Evolutionary conservation across 345 rosid genomes (phyloP).

Genomic region (Camelina sativa): DNA sequence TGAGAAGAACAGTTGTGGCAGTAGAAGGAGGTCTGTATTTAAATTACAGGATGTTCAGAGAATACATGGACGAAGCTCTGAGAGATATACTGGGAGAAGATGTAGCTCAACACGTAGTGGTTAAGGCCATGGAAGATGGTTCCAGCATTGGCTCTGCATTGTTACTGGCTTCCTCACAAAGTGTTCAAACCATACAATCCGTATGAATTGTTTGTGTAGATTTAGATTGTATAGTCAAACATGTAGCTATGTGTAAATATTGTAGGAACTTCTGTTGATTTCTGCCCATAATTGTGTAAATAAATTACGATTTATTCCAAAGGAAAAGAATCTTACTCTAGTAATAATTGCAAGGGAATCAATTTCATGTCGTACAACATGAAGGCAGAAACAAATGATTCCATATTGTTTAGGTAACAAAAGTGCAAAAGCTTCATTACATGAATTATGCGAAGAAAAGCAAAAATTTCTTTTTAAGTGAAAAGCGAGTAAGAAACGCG

Average conservation of each 20-base stretch:
- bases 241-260: conserved; percentile 12
- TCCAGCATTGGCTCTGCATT: conserved; percentile 85
- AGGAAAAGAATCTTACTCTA: background rate
- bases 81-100: conserved; percentile 79
- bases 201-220: conserved; percentile 18
- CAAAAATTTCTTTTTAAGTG: background rate
- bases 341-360: background rate
- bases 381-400: background rate
- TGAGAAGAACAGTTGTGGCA: conserved; percentile 86
- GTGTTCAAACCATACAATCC: conserved; percentile 29
- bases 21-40: conserved; percentile 81
- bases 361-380: background rate
- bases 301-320: background rate
- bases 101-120: conserved; percentile 57
- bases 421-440: background rate
- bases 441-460: background rate
- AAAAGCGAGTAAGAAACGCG: background rate
- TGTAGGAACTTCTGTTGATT: background rate
- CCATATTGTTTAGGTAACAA: background rate
- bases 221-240: conserved; percentile 3
- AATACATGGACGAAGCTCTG: conserved; percentile 87
- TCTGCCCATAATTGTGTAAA: background rate
- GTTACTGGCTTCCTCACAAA: conserved; percentile 35
- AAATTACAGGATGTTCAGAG: conserved; percentile 66
- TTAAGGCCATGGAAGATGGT: conserved; percentile 78